Percentiles rank a stretch among this genome's conserved stretches.
phyloP scores from a whole-genome alignment of 2,329 filamentous ascomycete species.

The Fusarium sp. region DNA sequence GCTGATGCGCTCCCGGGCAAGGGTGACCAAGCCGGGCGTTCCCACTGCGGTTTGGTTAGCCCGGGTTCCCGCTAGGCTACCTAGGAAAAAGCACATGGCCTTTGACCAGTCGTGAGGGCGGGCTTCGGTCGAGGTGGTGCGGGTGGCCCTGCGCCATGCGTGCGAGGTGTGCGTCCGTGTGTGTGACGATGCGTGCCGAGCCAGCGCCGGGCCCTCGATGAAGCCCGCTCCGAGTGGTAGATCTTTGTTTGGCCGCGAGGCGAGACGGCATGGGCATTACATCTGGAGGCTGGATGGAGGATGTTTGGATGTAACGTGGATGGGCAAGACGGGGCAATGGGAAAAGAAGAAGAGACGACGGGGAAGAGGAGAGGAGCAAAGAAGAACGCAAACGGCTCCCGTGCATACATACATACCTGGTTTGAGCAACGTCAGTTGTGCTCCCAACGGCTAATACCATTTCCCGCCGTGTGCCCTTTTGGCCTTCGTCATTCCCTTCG shows the following conservation, averaged over 20 bases:
- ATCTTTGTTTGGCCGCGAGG: slow-evolving; percentile 22
- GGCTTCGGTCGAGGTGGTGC: slow-evolving; percentile 8
- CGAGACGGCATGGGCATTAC: slow-evolving; percentile 7
- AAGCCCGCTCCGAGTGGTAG: slow-evolving; percentile 21
- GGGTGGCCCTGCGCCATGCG: slow-evolving; percentile 5
- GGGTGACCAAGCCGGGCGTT: slow-evolving; percentile 3
- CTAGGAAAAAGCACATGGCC: background rate
- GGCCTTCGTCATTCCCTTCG: slow-evolving; percentile 1
- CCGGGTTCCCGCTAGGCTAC: slow-evolving; percentile 7
- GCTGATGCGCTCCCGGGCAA: slow-evolving; percentile 4
- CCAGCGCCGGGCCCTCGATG: slow-evolving; percentile 8
- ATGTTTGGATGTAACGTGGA: background rate
- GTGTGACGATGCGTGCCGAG: slow-evolving; percentile 9
- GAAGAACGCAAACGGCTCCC: background rate
- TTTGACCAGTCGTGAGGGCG: background rate
- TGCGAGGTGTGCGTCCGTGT: slow-evolving; percentile 15
- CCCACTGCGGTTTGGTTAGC: slow-evolving; percentile 25
- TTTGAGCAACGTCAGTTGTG: slow-evolving; percentile 31
- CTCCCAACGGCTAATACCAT: slow-evolving; percentile 27
- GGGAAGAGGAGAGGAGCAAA: background rate
- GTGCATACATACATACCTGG: slow-evolving; percentile 23
- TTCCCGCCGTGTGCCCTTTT: background rate
- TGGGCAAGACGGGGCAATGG: background rate
- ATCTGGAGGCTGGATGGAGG: background rate
- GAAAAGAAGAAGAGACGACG: background rate